Conservation (phyloP, 148 eudicot genomes). For the Camellia granthamiana region DNA sequence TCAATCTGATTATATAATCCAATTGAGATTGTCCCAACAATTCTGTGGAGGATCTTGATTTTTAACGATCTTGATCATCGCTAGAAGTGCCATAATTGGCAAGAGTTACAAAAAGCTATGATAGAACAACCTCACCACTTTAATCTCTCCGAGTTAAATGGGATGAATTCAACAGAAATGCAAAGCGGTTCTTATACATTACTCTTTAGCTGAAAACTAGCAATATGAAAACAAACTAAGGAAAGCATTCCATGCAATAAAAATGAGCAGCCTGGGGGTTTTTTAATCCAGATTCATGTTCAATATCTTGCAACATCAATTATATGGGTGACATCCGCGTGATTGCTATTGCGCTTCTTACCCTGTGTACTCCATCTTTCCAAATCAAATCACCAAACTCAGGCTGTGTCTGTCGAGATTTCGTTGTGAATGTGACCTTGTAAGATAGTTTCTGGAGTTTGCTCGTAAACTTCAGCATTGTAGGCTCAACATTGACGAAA, state of each 20-base stretch:
- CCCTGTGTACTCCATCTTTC: constrained; percentile 71
- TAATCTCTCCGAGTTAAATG: too few relatives aligned
- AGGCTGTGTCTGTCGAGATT: constrained; percentile 40
- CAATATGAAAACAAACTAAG: not conserved
- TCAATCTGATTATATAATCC: too few relatives aligned
- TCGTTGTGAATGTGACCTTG: constrained; percentile 49
- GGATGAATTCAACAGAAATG: not conserved
- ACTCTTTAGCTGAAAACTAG: not conserved
- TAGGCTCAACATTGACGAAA: constrained; percentile 55
- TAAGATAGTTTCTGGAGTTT: constrained; percentile 54
- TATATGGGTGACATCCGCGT: constrained; percentile 60
- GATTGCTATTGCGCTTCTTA: constrained; percentile 68
- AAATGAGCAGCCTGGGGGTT: not conserved
- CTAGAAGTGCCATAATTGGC: too few relatives aligned
- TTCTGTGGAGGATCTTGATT: too few relatives aligned
- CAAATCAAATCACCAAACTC: constrained; percentile 67
- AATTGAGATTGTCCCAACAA: too few relatives aligned
- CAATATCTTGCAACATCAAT: constrained; percentile 7
- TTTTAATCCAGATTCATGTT: constrained; percentile 14
- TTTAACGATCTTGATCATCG: too few relatives aligned
- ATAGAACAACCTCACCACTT: too few relatives aligned
- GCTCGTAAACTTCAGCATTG: constrained; percentile 42
- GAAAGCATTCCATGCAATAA: not conserved
- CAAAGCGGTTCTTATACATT: not conserved
- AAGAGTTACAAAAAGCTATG: too few relatives aligned